Percentiles rank a stretch among this genome's conserved stretches.
These are phyloP conservation scores for Vicia villosa DNA, from an alignment of 306 rosid genomes.

Conservation along the genomic window DNA sequence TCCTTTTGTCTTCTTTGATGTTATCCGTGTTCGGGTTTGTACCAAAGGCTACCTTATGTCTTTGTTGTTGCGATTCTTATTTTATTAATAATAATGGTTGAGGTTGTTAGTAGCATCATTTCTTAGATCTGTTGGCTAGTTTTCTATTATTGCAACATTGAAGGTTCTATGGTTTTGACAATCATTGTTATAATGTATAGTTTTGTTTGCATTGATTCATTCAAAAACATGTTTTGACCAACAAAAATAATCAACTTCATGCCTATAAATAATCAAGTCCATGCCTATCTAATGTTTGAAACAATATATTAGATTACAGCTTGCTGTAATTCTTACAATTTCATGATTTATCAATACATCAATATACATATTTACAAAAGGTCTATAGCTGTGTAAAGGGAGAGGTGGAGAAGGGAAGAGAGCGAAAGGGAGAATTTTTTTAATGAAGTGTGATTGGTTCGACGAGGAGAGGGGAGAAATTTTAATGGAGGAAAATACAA, in stretches of 20 bases:
- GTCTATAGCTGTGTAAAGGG: not conserved
- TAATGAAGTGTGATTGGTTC: no score
- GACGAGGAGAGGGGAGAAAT: no score
- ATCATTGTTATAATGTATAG: not conserved
- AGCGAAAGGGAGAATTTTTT: no score
- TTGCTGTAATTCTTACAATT: slow-evolving; percentile 16
- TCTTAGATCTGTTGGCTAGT: slow-evolving; percentile 22
- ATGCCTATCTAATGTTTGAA: slow-evolving; percentile 14
- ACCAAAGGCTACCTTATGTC: slow-evolving; percentile 10
- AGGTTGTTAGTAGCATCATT: slow-evolving; percentile 23
- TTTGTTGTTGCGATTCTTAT: slow-evolving; percentile 23
- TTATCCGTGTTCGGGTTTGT: not conserved
- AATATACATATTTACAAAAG: slow-evolving; percentile 7
- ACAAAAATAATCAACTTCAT: slow-evolving; percentile 12
- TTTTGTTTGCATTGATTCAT: slow-evolving; percentile 29
- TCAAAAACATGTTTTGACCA: slow-evolving; percentile 34
- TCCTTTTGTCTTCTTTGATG: not conserved
- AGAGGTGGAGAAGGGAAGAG: no score
- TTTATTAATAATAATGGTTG: slow-evolving; percentile 13
- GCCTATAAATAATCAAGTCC: slow-evolving; percentile 4
- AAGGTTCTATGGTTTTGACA: slow-evolving; percentile 22
- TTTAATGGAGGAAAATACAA: no score
- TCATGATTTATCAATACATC: slow-evolving; percentile 12
- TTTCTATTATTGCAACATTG: slow-evolving; percentile 31
- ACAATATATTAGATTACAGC: not conserved